Evolutionary conservation across 768 basidiomycete species (phyloP), one percentile per base, ranked within the genome.

Genomic region (Rubroboletus pulcherrimus): DNA sequence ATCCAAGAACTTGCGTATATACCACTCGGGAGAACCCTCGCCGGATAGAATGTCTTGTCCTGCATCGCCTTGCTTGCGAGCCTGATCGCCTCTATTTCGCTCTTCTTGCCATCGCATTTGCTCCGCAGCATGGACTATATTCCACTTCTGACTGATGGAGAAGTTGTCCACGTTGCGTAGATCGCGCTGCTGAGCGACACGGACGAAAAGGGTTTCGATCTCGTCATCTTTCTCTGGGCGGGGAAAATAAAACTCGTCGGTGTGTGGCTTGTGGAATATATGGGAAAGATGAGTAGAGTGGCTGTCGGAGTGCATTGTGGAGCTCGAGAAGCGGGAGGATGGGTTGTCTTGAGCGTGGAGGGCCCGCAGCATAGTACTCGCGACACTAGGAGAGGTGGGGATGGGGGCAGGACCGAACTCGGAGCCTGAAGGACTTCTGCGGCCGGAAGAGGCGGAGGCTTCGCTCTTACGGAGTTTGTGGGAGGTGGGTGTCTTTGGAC

Each of bases 11-110:
- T 87, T 92, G 71, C 86, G 83, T 60, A 98, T 84, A 67, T 93
- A 98, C 89, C 89, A 97, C 69, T 97, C 90, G 1, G 95, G 93
- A 9, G 89, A 84, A 58, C 88, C 86, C 52, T 84, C 82, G 21
- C 81, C 71, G 21, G 83, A 78, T 21, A 78, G 69, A 7, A 74
- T 71, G 7, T 82, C 62, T 52, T 82, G 81, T 7, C 85, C 84
- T 4, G 77, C 66, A 58, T 88, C 87, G 7, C 74, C 74, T 64
- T 84, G 84, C 66, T 76, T 84, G 66, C 75, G 81, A 21, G 77
- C 72, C 62, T 85, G 83, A 53, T 84, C 83, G 58, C 85, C 81
- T 62, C 84, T 79, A 58, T 76, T 79, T 64, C 81, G 83, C 62
- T 86, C 85, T 45, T 87, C 84, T 62, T 81, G 83, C 86, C 89